phyloP scores from a whole-genome alignment of 139 green algal species.

The Closterium sp. region DNA sequence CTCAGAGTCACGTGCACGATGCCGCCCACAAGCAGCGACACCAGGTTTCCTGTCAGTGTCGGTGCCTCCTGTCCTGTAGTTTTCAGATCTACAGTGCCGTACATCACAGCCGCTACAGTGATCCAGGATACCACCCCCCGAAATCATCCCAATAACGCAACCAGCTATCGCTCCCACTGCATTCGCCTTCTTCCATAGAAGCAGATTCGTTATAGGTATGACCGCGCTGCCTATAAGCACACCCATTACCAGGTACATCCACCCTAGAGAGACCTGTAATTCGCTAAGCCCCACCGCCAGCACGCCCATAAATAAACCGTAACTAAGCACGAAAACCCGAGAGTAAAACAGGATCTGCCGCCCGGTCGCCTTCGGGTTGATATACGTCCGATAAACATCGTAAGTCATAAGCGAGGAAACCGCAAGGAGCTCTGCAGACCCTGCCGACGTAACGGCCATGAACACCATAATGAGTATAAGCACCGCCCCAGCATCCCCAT shows the following conservation, averaged over 20 bases:
- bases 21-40: constrained; percentile 22
- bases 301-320: constrained; percentile 69
- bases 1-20: constrained; percentile 5
- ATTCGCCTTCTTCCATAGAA: constrained; percentile 75
- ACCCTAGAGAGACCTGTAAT: constrained; percentile 60
- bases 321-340: constrained; percentile 66
- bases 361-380: constrained; percentile 74
- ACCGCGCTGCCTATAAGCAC: constrained; percentile 86
- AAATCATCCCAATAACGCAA: constrained; percentile 19
- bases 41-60: constrained; percentile 38
- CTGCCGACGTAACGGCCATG: constrained; percentile 31
- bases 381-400: constrained; percentile 71
- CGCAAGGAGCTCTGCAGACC: constrained; percentile 82
- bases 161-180: constrained; percentile 8
- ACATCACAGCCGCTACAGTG: constrained; percentile 11
- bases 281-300: constrained; percentile 78
- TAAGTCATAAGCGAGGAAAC: constrained; percentile 80
- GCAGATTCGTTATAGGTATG: constrained; percentile 66
- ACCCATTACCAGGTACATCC: constrained; percentile 74
- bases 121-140: constrained; percentile 34
- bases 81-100: constrained; percentile 17
- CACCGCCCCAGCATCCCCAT: constrained; percentile 76
- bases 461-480: constrained; percentile 78
- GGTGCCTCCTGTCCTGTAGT: constrained; percentile 27
- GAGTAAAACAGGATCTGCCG: constrained; percentile 72